Evolutionary conservation across 139 green algal species (phyloP), one percentile per base, ranked within the genome.

Genomic region (Trebouxia sp.): DNA sequence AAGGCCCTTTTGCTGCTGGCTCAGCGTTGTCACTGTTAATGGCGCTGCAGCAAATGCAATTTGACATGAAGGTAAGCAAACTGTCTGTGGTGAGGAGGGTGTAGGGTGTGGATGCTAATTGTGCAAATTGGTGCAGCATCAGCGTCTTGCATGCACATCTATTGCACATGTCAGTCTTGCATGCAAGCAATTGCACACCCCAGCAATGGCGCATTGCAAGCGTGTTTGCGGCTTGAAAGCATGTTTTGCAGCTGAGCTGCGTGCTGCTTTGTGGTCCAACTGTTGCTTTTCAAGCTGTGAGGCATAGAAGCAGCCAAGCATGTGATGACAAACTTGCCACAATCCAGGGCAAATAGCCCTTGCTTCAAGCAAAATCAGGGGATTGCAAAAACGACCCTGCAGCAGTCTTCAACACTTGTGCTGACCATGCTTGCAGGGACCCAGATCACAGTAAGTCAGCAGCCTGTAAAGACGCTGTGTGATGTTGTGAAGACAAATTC

Each of bases 401-500:
- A n/a, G n/a, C n/a, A n/a, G n/a, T n/a, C n/a, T n/a, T n/a, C n/a
- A n/a, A n/a, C n/a, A n/a, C n/a, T n/a, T n/a, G n/a, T n/a, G n/a
- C n/a, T n/a, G n/a, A n/a, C n/a, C n/a, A n/a, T n/a, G n/a, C n/a
- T 51, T 79, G 45, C 30, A 79, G 72, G 72, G 72, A 15, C 42
- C 28, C 5, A 42, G 45, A 30, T 62, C 55, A 51, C 30, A 58
- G 32, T 11, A 24, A 20, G 38, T 84, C 12, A 66, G 80, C 42
- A 43, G 65, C 43, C 65, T 0, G 76, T 93, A 32, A 99, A 95
- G 10, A 98, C 94, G 4, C 96, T 96, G 0, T 92, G 98, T 80
- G 96, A 99, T 55, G 96, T 99, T 9, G 85, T 97, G 6, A 99
- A 99, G 85, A 98, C 96, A n/a, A n/a, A n/a, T n/a, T n/a, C n/a